Percentiles rank a stretch among this genome's conserved stretches.
Conservation (phyloP, 2,329 filamentous ascomycete species). For the Furcasterigmium furcatum region DNA sequence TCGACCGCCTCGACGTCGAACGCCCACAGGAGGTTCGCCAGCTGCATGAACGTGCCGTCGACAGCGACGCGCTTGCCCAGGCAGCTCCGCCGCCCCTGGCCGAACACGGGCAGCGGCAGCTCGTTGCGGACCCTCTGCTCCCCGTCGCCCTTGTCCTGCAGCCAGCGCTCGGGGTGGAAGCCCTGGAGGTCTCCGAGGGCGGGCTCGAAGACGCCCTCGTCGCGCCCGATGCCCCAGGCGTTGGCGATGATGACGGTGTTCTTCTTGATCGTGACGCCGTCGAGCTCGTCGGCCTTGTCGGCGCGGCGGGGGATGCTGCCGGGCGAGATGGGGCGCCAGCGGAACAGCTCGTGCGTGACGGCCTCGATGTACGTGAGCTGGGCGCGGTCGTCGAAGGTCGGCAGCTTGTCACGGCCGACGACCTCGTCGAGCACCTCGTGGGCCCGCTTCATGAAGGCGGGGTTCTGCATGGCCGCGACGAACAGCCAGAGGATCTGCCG, state of each 20-base stretch:
- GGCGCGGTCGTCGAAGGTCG: constrained; percentile 31
- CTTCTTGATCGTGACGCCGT: constrained; percentile 37
- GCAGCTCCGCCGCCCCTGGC: constrained; percentile 43
- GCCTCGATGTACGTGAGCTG: constrained; percentile 38
- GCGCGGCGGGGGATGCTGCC: constrained; percentile 34
- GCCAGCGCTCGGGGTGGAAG: constrained; percentile 30
- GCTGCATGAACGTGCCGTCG: constrained; percentile 35
- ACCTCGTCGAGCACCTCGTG: constrained; percentile 36
- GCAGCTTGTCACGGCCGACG: constrained; percentile 33
- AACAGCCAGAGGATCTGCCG: constrained; percentile 25
- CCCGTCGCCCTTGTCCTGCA: background rate
- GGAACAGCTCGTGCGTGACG: constrained; percentile 36
- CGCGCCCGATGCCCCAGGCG: constrained; percentile 31
- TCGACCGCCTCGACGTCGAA: constrained; percentile 33
- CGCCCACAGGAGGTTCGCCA: constrained; percentile 46
- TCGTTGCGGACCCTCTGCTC: constrained; percentile 16
- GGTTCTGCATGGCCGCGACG: constrained; percentile 24
- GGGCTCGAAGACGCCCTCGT: constrained; percentile 35
- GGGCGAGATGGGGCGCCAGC: constrained; percentile 38
- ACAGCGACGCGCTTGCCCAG: constrained; percentile 43
- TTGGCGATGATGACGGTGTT: constrained; percentile 40
- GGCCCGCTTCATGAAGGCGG: constrained; percentile 19
- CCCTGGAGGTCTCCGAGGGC: constrained; percentile 13
- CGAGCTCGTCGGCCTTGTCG: constrained; percentile 27
- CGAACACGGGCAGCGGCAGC: constrained; percentile 35